Percentiles rank a stretch among this genome's conserved stretches.
phyloP scores from a whole-genome alignment of 176 grass and related monocot species.

The Paspalum vaginatum region DNA sequence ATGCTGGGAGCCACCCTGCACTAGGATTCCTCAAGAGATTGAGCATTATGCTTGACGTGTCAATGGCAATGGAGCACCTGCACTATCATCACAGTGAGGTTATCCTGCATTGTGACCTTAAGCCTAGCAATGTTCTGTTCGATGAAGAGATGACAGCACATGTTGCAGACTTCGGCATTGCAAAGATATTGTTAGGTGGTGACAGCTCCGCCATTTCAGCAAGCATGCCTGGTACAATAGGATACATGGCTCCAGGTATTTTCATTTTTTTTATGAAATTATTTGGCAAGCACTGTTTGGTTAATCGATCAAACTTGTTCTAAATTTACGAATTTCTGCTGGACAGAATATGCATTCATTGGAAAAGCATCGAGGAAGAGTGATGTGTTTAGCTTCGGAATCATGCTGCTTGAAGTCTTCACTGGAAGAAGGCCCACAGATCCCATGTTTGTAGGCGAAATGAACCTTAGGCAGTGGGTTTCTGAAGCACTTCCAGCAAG shows the following conservation, averaged over 20 bases:
- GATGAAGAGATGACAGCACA: conserved; percentile 34
- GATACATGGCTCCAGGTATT: conserved; percentile 36
- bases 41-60: conserved; percentile 3
- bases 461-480: conserved; percentile 40
- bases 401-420: conserved; percentile 44
- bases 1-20: neutral
- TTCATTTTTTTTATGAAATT: no score
- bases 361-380: conserved; percentile 24
- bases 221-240: neutral
- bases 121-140: conserved; percentile 29
- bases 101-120: conserved; percentile 24
- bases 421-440: conserved; percentile 36
- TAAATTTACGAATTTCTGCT: neutral
- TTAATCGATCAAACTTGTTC: no score
- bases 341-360: conserved; percentile 34
- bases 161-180: conserved; percentile 52
- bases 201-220: neutral
- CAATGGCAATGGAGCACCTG: conserved; percentile 16
- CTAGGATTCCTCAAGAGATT: neutral
- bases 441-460: conserved; percentile 23
- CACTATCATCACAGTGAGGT: conserved; percentile 7
- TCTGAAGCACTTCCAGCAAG: neutral
- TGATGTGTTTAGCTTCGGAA: conserved; percentile 50
- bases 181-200: conserved; percentile 8
- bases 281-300: no score